These are phyloP conservation scores for Annulohypoxylon bovei DNA, from an alignment of 495 filamentous ascomycete genomes.

Conservation along the genomic window DNA sequence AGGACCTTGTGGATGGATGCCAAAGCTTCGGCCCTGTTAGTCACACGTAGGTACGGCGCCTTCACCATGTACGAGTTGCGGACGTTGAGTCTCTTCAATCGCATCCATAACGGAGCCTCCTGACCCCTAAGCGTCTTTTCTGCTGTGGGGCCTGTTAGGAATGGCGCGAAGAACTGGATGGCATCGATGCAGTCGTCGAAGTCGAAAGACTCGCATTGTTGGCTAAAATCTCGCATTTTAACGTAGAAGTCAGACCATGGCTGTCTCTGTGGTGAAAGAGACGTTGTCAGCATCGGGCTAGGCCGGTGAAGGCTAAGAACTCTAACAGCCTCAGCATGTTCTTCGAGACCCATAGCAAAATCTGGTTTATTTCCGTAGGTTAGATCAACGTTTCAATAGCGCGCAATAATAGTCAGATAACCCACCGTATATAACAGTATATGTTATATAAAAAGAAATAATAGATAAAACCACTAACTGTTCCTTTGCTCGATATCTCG, in stretches of 20 bases:
- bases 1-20: slow-evolving; percentile 21
- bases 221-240: slow-evolving; percentile 26
- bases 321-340: slow-evolving; percentile 18
- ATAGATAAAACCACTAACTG: slow-evolving; percentile 21
- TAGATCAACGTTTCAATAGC: not conserved
- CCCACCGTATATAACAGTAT: not conserved
- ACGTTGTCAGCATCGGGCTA: slow-evolving; percentile 24
- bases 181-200: slow-evolving; percentile 43
- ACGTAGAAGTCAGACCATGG: slow-evolving; percentile 30
- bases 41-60: slow-evolving; percentile 32
- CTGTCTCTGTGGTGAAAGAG: slow-evolving; percentile 9
- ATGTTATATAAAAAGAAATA: not conserved
- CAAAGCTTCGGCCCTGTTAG: slow-evolving; percentile 27
- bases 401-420: not conserved
- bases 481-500: slow-evolving; percentile 37
- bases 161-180: slow-evolving; percentile 33
- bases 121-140: slow-evolving; percentile 12
- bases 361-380: slow-evolving; percentile 5
- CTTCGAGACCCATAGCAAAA: slow-evolving; percentile 31
- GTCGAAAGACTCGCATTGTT: slow-evolving; percentile 38
- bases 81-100: slow-evolving; percentile 30
- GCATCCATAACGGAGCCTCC: slow-evolving; percentile 26
- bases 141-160: slow-evolving; percentile 3
- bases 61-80: slow-evolving; percentile 43
- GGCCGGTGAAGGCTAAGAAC: slow-evolving; percentile 30